Conservation (phyloP, 345 rosid species). For the Geranium rotundifolium region DNA sequence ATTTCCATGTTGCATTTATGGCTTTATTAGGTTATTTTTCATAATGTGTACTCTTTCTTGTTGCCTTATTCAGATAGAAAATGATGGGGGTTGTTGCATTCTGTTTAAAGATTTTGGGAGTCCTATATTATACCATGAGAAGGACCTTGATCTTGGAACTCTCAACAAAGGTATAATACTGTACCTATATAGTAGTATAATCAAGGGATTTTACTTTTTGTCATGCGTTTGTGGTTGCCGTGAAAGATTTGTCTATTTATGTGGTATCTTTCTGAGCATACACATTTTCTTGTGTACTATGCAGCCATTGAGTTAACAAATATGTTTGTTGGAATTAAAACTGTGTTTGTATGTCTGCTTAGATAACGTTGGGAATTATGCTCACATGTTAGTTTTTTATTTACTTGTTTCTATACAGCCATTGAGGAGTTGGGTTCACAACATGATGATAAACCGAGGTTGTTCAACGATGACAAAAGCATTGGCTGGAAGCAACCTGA, state of each 20-base stretch:
- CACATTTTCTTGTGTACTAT: no score
- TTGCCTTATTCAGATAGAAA: constrained; percentile 31
- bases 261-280: no score
- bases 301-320: no score
- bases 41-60: constrained; percentile 5
- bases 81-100: constrained; percentile 34
- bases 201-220: neutral
- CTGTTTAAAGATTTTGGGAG: constrained; percentile 47
- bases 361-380: constrained; percentile 1
- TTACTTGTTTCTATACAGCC: constrained; percentile 29
- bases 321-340: no score
- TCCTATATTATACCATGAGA: constrained; percentile 36
- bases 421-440: constrained; percentile 33
- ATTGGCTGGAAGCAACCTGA: constrained; percentile 48
- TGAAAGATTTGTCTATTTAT: no score
- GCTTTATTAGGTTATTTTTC: neutral
- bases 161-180: constrained; percentile 47
- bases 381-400: constrained; percentile 8
- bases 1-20: neutral
- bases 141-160: constrained; percentile 39
- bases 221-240: neutral
- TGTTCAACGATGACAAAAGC: neutral
- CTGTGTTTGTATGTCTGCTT: no score
- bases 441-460: constrained; percentile 23
- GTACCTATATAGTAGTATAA: neutral